Percentiles rank a stretch among this genome's conserved stretches.
Conservation (phyloP, 805 yeast species). For the Metschnikowia bowlesiae region DNA sequence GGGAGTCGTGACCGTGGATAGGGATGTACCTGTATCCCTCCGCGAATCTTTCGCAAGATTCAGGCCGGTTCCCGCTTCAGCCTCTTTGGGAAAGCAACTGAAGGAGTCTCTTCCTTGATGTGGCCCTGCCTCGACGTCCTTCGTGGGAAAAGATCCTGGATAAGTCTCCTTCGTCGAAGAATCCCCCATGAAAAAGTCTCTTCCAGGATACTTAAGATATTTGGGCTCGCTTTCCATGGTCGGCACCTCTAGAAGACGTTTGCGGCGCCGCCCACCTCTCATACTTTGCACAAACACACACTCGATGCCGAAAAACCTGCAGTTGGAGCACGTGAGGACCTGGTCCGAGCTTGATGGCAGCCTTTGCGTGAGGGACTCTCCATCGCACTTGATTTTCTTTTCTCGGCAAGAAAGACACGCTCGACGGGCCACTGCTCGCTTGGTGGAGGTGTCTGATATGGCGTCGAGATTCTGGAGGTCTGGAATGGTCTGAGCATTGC, state of each 20-base stretch:
- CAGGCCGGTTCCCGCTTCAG: background rate
- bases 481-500: too few relatives aligned
- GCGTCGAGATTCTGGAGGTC: background rate
- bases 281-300: constrained; percentile 56
- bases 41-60: background rate
- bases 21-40: background rate
- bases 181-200: background rate
- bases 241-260: constrained; percentile 9
- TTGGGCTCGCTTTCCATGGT: background rate
- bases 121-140: background rate
- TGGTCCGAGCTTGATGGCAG: background rate
- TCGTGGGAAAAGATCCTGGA: background rate
- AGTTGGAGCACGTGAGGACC: constrained; percentile 43
- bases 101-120: background rate
- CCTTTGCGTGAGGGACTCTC: constrained; percentile 32
- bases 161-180: background rate
- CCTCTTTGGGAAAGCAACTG: background rate
- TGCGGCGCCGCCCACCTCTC: constrained; percentile 54
- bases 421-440: constrained; percentile 50
- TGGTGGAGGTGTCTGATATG: background rate
- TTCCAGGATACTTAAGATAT: background rate
- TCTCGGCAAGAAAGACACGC: constrained; percentile 65
- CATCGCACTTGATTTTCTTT: constrained; percentile 64
- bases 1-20: background rate
- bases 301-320: constrained; percentile 39